Conservation (phyloP, 1,284 basidiomycete species). For the Trichosporon coremiiforme region DNA sequence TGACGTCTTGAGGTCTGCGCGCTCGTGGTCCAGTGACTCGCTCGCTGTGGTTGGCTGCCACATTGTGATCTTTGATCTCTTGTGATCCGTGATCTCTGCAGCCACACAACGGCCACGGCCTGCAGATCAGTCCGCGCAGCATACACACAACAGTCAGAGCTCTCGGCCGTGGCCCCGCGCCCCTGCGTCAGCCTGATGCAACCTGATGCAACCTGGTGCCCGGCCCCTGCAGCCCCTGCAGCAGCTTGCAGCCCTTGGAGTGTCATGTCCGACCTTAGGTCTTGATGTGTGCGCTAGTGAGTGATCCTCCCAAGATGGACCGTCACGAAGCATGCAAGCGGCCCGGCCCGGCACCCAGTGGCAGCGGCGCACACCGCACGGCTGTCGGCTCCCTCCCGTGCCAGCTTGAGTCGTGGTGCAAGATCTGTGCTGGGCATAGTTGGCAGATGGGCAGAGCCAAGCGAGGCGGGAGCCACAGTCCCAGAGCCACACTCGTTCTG, state of each 20-base stretch:
- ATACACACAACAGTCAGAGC: not conserved
- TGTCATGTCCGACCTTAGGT: slow-evolving; percentile 14
- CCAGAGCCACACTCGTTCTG: slow-evolving; percentile 6
- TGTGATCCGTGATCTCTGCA: slow-evolving; percentile 3
- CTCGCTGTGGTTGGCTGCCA: not conserved
- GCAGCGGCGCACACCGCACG: not conserved
- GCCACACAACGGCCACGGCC: too few species aligned
- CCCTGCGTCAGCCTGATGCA: not conserved
- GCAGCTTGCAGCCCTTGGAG: not conserved
- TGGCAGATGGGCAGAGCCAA: not conserved
- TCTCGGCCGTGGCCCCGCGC: not conserved
- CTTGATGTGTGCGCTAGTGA: slow-evolving; percentile 3
- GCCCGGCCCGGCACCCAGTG: not conserved
- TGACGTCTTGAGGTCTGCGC: not conserved
- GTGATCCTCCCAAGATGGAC: too few species aligned
- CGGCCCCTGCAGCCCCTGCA: not conserved
- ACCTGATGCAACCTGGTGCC: not conserved
- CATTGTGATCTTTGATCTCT: not conserved
- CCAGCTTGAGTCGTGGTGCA: too few species aligned
- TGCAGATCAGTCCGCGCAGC: not conserved
- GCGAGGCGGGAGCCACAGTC: slow-evolving; percentile 8
- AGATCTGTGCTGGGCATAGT: slow-evolving; percentile 6
- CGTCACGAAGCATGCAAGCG: too few species aligned
- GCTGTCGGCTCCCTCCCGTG: not conserved
- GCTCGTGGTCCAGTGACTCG: not conserved